Conservation (phyloP, 2,329 filamentous ascomycete species). For the Pseudogymnoascus sp. region DNA sequence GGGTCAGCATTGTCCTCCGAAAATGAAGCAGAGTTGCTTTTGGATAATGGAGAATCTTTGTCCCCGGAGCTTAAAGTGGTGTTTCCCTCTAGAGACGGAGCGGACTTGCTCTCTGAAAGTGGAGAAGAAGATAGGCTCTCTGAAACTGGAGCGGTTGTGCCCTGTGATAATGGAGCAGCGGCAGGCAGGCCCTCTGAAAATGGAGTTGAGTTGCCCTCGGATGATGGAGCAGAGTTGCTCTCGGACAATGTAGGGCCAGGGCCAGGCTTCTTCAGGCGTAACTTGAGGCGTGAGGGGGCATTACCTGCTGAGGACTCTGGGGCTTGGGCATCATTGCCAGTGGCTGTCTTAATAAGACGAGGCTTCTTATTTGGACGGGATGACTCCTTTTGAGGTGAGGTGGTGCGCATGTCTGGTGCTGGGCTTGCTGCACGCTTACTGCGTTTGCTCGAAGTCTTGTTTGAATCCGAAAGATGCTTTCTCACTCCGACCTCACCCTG, state of each 20-base stretch:
- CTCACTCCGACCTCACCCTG: background rate
- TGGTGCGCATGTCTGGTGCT: background rate
- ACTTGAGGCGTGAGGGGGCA: background rate
- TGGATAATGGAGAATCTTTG: background rate
- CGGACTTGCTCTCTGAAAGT: background rate
- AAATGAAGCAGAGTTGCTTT: background rate
- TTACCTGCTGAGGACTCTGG: background rate
- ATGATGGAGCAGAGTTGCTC: background rate
- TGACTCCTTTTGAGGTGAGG: background rate
- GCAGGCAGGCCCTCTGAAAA: background rate
- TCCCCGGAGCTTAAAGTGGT: background rate
- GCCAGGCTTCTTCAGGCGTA: background rate
- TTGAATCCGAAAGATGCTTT: background rate
- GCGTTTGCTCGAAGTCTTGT: background rate
- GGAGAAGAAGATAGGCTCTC: background rate
- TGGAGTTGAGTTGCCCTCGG: background rate
- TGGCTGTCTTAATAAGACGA: background rate
- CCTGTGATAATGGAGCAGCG: background rate
- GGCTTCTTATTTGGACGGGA: background rate
- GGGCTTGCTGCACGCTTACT: background rate
- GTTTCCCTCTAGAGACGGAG: background rate
- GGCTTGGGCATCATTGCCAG: background rate
- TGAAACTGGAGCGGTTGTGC: background rate
- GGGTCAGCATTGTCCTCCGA: background rate
- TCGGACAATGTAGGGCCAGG: background rate